phyloP scores from a whole-genome alignment of 768 basidiomycete genomes.

The Chlorophyllum brunneum region DNA sequence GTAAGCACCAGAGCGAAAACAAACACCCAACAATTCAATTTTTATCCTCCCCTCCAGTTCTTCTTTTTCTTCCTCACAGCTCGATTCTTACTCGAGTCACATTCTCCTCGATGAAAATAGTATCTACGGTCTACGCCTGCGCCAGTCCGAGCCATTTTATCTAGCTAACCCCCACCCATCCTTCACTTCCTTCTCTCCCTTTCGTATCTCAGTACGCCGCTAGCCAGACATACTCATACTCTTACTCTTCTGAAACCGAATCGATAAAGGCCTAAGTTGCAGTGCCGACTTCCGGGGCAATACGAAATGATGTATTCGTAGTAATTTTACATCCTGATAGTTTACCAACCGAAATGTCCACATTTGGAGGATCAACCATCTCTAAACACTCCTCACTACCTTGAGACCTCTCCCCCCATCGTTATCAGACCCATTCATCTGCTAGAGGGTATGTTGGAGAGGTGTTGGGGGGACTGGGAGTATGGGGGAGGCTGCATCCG shows the following conservation, averaged over 20 bases:
- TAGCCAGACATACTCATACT: neutral
- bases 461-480: too few species aligned
- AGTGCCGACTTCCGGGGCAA: neutral
- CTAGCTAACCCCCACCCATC: neutral
- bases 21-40: conserved; percentile 11
- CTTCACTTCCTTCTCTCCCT: neutral
- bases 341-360: too few species aligned
- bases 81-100: neutral
- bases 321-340: neutral
- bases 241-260: neutral
- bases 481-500: too few species aligned
- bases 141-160: neutral
- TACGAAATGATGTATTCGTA: neutral
- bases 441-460: too few species aligned
- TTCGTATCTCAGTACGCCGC: neutral
- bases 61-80: neutral
- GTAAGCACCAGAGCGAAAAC: conserved; percentile 9
- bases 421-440: too few species aligned
- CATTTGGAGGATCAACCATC: neutral
- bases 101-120: neutral
- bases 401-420: neutral
- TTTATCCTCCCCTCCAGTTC: neutral
- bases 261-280: neutral
- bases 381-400: neutral
- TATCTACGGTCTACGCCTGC: neutral